Conservation (phyloP, 73 alveolate genomes). For the Paramecium caudatum region DNA sequence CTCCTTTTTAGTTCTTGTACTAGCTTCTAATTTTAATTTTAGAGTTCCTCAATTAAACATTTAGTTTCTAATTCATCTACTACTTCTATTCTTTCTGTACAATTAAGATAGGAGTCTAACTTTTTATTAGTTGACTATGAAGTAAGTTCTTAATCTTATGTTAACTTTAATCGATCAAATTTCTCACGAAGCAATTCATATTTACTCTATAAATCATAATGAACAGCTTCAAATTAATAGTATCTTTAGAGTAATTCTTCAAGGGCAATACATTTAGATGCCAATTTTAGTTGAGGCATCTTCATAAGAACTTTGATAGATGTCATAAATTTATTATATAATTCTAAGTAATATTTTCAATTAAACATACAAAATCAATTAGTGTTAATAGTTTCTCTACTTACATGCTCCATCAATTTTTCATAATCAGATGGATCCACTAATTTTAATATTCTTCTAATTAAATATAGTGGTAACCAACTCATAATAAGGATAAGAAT, state of each 20-base stretch:
- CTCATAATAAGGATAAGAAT: constrained; percentile 38
- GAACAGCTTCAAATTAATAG: constrained; percentile 29
- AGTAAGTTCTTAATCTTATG: too few species aligned
- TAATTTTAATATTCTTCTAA: constrained; percentile 50
- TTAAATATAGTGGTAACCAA: constrained; percentile 70
- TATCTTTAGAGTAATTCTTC: constrained; percentile 23
- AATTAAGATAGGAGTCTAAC: background rate
- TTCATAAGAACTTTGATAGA: background rate
- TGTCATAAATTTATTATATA: constrained; percentile 37
- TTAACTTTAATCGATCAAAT: too few species aligned
- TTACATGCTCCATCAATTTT: constrained; percentile 67
- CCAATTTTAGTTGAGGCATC: constrained; percentile 1
- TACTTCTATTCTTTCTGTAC: background rate
- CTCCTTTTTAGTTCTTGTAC: too few species aligned
- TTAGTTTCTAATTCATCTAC: background rate
- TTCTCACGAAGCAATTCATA: background rate
- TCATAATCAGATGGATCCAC: constrained; percentile 77
- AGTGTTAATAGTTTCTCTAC: constrained; percentile 68
- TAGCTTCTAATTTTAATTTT: background rate
- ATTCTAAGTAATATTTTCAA: background rate
- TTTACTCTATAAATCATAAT: constrained; percentile 37
- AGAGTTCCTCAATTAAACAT: background rate
- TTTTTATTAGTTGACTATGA: too few species aligned
- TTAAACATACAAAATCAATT: background rate
- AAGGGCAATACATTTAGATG: constrained; percentile 13